Conservation (phyloP, 768 basidiomycete genomes). For the Pleurotus platypus region DNA sequence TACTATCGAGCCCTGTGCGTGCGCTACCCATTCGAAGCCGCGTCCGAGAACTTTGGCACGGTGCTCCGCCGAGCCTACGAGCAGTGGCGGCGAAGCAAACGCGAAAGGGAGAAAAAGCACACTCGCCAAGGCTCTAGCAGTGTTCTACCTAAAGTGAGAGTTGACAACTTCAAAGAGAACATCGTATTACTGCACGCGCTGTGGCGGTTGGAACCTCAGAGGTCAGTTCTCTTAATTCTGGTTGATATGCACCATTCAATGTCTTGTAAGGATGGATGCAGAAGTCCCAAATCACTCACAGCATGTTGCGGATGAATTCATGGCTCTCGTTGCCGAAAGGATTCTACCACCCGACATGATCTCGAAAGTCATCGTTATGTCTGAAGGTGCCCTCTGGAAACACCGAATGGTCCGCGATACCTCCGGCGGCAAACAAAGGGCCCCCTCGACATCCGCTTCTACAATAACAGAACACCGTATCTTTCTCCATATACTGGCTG, state of each 20-base stretch:
- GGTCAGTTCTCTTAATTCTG: constrained; percentile 38
- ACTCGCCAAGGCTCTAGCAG: constrained; percentile 20
- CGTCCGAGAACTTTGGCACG: constrained; percentile 77
- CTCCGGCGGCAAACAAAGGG: constrained; percentile 19
- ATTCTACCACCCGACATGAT: constrained; percentile 74
- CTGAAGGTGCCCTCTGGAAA: constrained; percentile 83
- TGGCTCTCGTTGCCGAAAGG: constrained; percentile 59
- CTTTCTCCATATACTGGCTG: constrained; percentile 60
- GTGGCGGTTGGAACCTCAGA: constrained; percentile 57
- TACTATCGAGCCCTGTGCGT: constrained; percentile 93
- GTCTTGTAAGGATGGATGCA: constrained; percentile 41
- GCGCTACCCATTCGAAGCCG: constrained; percentile 80
- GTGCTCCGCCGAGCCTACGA: constrained; percentile 67
- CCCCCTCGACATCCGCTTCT: constrained; percentile 27
- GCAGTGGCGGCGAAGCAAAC: constrained; percentile 44
- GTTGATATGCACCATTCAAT: constrained; percentile 9
- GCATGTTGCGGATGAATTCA: constrained; percentile 54
- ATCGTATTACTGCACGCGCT: constrained; percentile 76
- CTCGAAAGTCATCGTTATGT: constrained; percentile 65
- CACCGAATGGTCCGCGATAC: constrained; percentile 68
- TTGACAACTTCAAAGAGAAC: constrained; percentile 69
- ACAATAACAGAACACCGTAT: constrained; percentile 60
- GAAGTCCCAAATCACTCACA: constrained; percentile 43
- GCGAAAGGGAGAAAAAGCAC: constrained; percentile 29
- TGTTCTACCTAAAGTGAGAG: constrained; percentile 43